These are phyloP conservation scores for Ustilago lituana DNA, from an alignment of 1,284 basidiomycete genomes.

Conservation along the genomic window DNA sequence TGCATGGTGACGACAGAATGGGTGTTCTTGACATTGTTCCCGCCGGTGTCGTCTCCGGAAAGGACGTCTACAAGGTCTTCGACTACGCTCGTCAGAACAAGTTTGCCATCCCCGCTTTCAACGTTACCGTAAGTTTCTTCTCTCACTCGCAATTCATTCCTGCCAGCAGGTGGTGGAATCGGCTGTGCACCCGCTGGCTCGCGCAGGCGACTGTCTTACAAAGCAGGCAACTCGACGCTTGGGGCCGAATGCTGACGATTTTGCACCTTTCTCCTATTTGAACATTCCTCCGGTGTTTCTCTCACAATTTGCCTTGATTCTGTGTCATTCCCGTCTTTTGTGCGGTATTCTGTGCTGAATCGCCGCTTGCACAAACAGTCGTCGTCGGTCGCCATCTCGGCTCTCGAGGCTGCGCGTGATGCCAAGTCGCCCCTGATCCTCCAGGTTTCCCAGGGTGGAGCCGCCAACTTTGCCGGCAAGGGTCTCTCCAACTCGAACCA, in stretches of 20 bases:
- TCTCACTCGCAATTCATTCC: not conserved
- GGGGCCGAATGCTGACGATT: not conserved
- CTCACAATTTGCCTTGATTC: too few species aligned
- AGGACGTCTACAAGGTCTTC: constrained; percentile 67
- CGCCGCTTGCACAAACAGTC: too few species aligned
- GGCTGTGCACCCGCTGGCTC: too few species aligned
- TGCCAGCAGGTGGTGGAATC: not conserved
- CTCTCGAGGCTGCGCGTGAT: constrained; percentile 70
- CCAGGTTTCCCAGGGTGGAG: constrained; percentile 96
- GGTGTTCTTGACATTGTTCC: constrained; percentile 65
- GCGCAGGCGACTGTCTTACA: too few species aligned
- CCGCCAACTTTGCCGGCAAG: constrained; percentile 96
- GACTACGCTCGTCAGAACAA: constrained; percentile 65
- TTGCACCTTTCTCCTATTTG: not conserved
- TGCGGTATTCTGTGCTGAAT: too few species aligned
- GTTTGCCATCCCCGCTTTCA: constrained; percentile 67
- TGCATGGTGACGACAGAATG: constrained; percentile 33
- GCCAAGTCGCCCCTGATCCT: constrained; percentile 97
- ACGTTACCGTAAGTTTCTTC: constrained; percentile 58
- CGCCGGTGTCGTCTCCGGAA: constrained; percentile 65
- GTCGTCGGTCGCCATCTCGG: constrained; percentile 63
- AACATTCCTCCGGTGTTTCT: not conserved
- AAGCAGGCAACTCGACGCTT: too few species aligned
- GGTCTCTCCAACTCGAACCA: constrained; percentile 94
- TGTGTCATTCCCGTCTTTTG: too few species aligned